A percentile compares a stretch with the other conserved stretches of the same genome.
Conservation (phyloP, 306 rosid genomes). For the Biancaea sappan region DNA sequence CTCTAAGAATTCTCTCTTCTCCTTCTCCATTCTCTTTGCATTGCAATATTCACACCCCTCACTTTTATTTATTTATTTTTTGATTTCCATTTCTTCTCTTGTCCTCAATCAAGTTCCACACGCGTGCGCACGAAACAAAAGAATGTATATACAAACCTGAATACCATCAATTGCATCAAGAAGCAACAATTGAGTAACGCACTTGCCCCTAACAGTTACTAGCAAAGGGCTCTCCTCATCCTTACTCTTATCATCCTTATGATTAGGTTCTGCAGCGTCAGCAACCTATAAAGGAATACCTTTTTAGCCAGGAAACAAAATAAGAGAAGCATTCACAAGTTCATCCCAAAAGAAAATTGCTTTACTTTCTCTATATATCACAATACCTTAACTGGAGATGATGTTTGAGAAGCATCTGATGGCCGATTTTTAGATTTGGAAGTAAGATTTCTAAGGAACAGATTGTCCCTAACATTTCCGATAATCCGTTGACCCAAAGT, state of each 20-base stretch:
- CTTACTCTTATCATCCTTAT: constrained; percentile 70
- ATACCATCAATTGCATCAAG: constrained; percentile 87
- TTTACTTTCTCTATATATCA: constrained; percentile 13
- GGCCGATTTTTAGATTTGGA: constrained; percentile 64
- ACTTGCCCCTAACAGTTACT: constrained; percentile 79
- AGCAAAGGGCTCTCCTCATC: constrained; percentile 74
- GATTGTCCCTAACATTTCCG: constrained; percentile 86
- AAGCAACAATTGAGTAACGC: constrained; percentile 87
- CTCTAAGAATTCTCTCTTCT: no score
- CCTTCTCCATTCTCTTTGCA: no score
- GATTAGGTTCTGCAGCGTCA: constrained; percentile 62
- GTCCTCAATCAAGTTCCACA: no score
- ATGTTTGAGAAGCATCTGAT: constrained; percentile 72
- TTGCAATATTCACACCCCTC: no score
- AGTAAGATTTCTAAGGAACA: constrained; percentile 83
- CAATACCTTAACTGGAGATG: constrained; percentile 79
- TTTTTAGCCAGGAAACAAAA: constrained; percentile 23
- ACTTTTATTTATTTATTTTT: no score
- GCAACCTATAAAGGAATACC: constrained; percentile 53
- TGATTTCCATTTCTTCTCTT: no score
- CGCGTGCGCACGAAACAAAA: no score
- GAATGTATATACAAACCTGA: constrained; percentile 67
- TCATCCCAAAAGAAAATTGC: constrained; percentile 17
- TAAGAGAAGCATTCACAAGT: constrained; percentile 15
- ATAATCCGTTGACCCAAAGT: constrained; percentile 93